phyloP scores from a whole-genome alignment of 257 asterid species.

The Craterostigma plantagineum region DNA sequence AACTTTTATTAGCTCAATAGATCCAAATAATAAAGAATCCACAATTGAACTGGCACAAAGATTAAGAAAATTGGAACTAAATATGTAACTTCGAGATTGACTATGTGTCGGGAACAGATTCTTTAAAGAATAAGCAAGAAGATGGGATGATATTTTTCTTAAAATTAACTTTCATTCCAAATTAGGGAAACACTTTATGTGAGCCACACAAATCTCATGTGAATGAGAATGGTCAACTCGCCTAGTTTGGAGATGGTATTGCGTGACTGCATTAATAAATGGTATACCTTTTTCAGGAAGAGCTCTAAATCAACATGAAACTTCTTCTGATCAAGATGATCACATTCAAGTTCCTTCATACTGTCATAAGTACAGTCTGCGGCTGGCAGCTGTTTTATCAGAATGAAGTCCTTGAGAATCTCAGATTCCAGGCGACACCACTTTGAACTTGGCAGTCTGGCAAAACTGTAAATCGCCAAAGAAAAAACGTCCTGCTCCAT shows the following conservation, averaged over 20 bases:
- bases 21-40: neutral
- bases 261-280: neutral
- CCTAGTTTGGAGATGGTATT: neutral
- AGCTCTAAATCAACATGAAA: conserved; percentile 14
- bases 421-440: conserved; percentile 32
- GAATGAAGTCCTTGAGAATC: conserved; percentile 26
- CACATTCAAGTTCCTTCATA: conserved; percentile 32
- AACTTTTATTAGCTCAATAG: too few relatives aligned
- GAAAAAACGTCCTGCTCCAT: conserved; percentile 21
- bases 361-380: conserved; percentile 52
- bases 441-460: conserved; percentile 29
- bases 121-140: neutral
- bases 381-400: conserved; percentile 24
- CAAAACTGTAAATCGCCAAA: conserved; percentile 25
- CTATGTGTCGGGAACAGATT: neutral
- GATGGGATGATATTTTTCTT: neutral
- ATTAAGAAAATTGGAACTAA: neutral
- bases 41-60: conserved; percentile 1
- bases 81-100: neutral
- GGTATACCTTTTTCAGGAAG: conserved; percentile 24
- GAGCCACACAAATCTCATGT: neutral
- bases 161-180: too few relatives aligned
- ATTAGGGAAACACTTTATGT: neutral
- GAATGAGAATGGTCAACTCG: conserved; percentile 15
- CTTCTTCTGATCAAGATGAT: conserved; percentile 8